These are phyloP conservation scores for Akebia trifoliata DNA, from an alignment of 164 flowering plant genomes.

Conservation along the genomic window DNA sequence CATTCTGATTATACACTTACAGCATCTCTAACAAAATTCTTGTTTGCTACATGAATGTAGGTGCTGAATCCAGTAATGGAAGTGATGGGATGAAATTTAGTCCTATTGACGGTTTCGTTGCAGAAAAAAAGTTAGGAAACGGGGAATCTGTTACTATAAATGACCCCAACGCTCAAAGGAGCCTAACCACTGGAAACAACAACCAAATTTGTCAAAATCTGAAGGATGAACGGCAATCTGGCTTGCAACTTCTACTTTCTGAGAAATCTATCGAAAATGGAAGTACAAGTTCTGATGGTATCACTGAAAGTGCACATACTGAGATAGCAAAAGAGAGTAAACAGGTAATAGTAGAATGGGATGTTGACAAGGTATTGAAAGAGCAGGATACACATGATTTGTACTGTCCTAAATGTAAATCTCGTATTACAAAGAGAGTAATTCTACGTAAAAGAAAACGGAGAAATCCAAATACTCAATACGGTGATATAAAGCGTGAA, in stretches of 20 bases:
- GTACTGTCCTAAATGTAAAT: constrained; percentile 74
- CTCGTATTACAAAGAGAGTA: constrained; percentile 72
- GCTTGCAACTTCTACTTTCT: constrained; percentile 13
- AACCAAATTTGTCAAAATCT: constrained; percentile 13
- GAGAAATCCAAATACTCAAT: constrained; percentile 10
- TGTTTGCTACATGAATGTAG: constrained; percentile 21
- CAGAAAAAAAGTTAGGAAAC: constrained; percentile 13
- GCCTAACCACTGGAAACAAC: constrained; percentile 2
- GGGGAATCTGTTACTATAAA: constrained; percentile 11
- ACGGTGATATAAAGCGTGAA: constrained; percentile 28
- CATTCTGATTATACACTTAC: background rate
- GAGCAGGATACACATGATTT: constrained; percentile 83
- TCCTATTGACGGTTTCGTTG: constrained; percentile 5
- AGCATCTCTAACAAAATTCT: constrained; percentile 3
- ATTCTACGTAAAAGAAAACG: constrained; percentile 60
- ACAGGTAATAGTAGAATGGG: constrained; percentile 35
- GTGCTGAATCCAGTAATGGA: constrained; percentile 19
- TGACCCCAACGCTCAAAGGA: constrained; percentile 12
- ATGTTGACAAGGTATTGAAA: constrained; percentile 55
- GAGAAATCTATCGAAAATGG: constrained; percentile 12
- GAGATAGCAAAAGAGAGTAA: constrained; percentile 22
- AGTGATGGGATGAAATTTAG: constrained; percentile 10
- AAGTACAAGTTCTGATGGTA: constrained; percentile 6
- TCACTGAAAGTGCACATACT: constrained; percentile 13
- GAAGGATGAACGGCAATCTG: constrained; percentile 13